Evolutionary conservation across 2,329 filamentous ascomycete species (phyloP), one percentile per base, ranked within the genome.

Genomic region (Hymenotorrendiella dingleyae): DNA sequence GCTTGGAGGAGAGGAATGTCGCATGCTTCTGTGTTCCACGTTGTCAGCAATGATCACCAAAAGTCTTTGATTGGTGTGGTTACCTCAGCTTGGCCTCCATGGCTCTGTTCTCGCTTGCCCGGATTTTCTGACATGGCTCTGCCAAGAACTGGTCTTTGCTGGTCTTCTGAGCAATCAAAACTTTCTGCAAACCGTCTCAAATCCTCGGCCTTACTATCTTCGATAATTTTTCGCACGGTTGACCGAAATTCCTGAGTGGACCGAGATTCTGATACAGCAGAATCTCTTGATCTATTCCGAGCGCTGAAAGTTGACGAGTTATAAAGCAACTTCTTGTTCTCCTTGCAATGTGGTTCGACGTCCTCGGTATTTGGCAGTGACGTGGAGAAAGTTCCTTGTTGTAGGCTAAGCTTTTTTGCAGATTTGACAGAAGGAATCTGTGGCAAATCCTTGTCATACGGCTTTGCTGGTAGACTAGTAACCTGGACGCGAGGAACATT

Each of bases 181-280:
- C 27, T 29, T 12, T 29, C 27, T 8, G 27, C 27, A 29, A 29
- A 29, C 16, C 16, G 12, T 29, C 8, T 39, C 11, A 27, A 23
- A 7, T 41, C 29, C 24, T 41, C 38, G 21, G 29, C n/a, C 27
- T 41, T 41, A 29, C 38, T 34, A 11, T 41, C 38, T 27, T 41
- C 38, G 21, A 41, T 41, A 9, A 41, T 34, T 16, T 41, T 41
- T 12, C 38, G 29, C 6, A 41, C 38, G 20, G 29, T 41, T 10
- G 38, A 41, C 17, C 29, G 38, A 34, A 41, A 41, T 17, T 41
- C 38, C 14, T 41, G 33, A 3, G 38, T 33, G 21, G 38, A 41
- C 20, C 38, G 20, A 4, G 38, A 23, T 9, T 24, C 38, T 7
- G 21, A 23, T 9, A 41, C 19, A 7, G 28, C 21, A 21, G 20